phyloP scores from a whole-genome alignment of 2,329 filamentous ascomycete genomes.

The Ophiocordyceps polyrhachis-furcata region DNA sequence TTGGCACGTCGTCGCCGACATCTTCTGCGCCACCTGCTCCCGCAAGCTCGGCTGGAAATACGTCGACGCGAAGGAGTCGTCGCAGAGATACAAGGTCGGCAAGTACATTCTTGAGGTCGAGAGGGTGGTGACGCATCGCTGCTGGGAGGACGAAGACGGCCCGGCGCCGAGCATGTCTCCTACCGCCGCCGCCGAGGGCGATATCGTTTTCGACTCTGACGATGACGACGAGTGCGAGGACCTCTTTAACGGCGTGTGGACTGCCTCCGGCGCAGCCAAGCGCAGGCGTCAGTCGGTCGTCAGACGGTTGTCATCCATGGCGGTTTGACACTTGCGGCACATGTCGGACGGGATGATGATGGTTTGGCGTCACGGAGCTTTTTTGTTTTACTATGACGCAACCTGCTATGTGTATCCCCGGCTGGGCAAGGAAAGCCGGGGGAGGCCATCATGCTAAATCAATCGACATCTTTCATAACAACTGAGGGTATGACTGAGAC shows the following conservation, averaged over 20 bases:
- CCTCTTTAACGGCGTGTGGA: constrained; percentile 43
- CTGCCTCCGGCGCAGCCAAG: constrained; percentile 29
- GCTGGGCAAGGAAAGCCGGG: too few relatives aligned
- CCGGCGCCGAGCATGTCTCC: background rate
- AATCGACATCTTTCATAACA: too few relatives aligned
- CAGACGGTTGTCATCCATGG: constrained; percentile 6
- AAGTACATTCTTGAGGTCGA: constrained; percentile 49
- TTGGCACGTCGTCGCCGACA: constrained; percentile 44
- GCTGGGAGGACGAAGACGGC: constrained; percentile 25
- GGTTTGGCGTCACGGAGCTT: too few relatives aligned
- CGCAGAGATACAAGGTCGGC: constrained; percentile 48
- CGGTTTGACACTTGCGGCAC: background rate
- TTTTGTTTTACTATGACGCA: too few relatives aligned
- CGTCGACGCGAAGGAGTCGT: constrained; percentile 37
- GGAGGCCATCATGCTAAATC: too few relatives aligned
- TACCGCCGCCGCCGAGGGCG: constrained; percentile 5
- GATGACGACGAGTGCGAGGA: constrained; percentile 51
- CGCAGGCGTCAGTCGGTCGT: constrained; percentile 22
- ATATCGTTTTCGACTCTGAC: constrained; percentile 39
- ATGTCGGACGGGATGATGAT: too few relatives aligned
- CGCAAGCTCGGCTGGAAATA: constrained; percentile 50
- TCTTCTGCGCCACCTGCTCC: constrained; percentile 35
- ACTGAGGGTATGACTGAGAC: too few relatives aligned
- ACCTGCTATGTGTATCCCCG: too few relatives aligned
- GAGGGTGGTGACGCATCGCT: constrained; percentile 30